phyloP scores from a whole-genome alignment of 1,284 basidiomycete species.

The Marasmius tenuissimus region DNA sequence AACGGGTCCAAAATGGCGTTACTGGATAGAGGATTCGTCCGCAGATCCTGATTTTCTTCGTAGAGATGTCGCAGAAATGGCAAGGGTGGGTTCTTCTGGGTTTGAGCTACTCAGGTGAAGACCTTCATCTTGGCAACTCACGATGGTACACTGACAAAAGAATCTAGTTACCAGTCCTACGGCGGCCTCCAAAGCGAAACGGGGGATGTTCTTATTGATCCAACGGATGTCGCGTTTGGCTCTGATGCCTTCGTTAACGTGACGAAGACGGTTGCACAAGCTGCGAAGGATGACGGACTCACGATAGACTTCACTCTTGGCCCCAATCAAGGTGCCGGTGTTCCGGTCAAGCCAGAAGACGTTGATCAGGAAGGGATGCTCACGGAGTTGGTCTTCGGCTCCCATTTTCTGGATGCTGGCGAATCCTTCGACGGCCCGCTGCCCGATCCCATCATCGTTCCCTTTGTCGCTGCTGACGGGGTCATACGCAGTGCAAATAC shows the following conservation, averaged over 20 bases:
- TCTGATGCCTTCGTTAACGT: slow-evolving; percentile 16
- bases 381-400: slow-evolving; percentile 17
- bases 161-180: slow-evolving; percentile 10
- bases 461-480: slow-evolving; percentile 5
- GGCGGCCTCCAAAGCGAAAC: slow-evolving; percentile 2
- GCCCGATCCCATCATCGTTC: slow-evolving; percentile 12
- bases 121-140: not conserved
- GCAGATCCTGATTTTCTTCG: slow-evolving; percentile 12
- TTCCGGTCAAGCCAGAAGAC: slow-evolving; percentile 15
- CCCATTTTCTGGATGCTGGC: slow-evolving; percentile 13
- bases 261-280: slow-evolving; percentile 9
- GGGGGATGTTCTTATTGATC: slow-evolving; percentile 14
- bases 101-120: slow-evolving; percentile 18
- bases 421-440: slow-evolving; percentile 13
- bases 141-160: no score
- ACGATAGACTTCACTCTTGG: slow-evolving; percentile 18
- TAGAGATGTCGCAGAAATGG: slow-evolving; percentile 15
- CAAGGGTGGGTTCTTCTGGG: slow-evolving; percentile 14
- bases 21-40: slow-evolving; percentile 19
- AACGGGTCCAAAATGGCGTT: slow-evolving; percentile 17
- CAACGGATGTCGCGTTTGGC: slow-evolving; percentile 17
- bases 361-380: slow-evolving; percentile 18
- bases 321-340: slow-evolving; percentile 16
- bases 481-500: slow-evolving; percentile 16
- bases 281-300: slow-evolving; percentile 14